phyloP scores from a whole-genome alignment of 2,329 filamentous ascomycete species.

The Coleophoma cylindrospora region DNA sequence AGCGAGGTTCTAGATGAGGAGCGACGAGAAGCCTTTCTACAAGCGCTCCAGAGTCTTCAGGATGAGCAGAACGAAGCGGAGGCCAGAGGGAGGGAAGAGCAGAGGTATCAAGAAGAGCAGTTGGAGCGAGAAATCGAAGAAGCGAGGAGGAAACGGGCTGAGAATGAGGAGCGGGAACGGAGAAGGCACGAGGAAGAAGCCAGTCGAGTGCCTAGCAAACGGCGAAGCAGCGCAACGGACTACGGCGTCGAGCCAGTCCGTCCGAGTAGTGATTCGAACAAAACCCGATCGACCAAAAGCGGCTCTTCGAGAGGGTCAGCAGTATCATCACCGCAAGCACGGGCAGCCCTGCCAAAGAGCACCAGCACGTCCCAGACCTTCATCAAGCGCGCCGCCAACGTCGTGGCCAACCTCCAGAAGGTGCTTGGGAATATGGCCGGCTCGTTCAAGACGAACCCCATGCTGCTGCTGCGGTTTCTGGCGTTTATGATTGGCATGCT shows the following conservation, averaged over 20 bases:
- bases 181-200: constrained; percentile 28
- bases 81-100: constrained; percentile 55
- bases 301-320: constrained; percentile 28
- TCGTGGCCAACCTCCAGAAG: constrained; percentile 46
- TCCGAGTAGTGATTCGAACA: constrained; percentile 11
- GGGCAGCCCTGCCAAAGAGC: constrained; percentile 8
- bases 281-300: constrained; percentile 25
- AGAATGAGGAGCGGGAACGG: constrained; percentile 48
- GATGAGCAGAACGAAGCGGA: constrained; percentile 76
- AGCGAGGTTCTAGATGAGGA: constrained; percentile 90
- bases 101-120: constrained; percentile 50
- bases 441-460: constrained; percentile 51
- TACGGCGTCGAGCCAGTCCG: constrained; percentile 59
- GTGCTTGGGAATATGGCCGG: constrained; percentile 45
- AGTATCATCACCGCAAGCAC: constrained; percentile 12
- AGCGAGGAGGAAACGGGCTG: constrained; percentile 45
- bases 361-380: constrained; percentile 13
- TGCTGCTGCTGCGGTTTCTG: constrained; percentile 56
- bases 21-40: constrained; percentile 79
- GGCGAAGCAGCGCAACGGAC: constrained; percentile 57
- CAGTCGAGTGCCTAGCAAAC: constrained; percentile 47
- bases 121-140: constrained; percentile 53
- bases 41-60: constrained; percentile 76
- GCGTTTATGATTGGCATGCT: constrained; percentile 77
- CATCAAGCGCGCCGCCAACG: constrained; percentile 37